Conservation (phyloP, 2,329 filamentous ascomycete species). For the Fusarium tupiense region DNA sequence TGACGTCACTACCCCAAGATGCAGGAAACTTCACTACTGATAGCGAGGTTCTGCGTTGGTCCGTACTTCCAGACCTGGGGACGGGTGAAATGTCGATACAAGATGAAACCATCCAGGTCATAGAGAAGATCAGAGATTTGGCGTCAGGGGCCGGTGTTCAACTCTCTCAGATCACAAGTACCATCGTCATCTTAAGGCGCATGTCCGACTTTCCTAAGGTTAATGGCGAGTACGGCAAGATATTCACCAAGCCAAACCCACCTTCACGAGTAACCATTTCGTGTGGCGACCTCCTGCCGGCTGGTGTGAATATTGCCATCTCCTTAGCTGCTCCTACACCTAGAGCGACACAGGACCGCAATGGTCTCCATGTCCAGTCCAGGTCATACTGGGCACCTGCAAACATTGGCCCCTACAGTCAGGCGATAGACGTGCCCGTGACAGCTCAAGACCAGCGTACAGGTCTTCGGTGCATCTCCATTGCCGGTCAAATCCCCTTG, state of each 20-base stretch:
- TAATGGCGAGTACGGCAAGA: conserved; percentile 78
- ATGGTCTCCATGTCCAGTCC: conserved; percentile 87
- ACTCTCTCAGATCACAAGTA: conserved; percentile 59
- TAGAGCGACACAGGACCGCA: conserved; percentile 52
- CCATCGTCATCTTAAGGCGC: conserved; percentile 75
- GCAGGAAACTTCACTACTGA: conserved; percentile 26
- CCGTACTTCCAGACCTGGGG: conserved; percentile 47
- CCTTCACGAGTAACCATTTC: conserved; percentile 87
- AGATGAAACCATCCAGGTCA: conserved; percentile 59
- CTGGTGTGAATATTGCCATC: conserved; percentile 68
- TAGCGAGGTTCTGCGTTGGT: conserved; percentile 50
- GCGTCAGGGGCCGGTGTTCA: conserved; percentile 49
- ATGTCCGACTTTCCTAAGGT: conserved; percentile 83
- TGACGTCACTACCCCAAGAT: not conserved
- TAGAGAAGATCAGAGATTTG: conserved; percentile 55
- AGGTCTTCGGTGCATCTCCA: conserved; percentile 60
- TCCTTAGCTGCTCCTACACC: conserved; percentile 55
- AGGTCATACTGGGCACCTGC: conserved; percentile 97
- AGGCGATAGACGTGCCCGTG: conserved; percentile 72
- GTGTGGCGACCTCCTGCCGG: conserved; percentile 73
- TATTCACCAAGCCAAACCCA: conserved; percentile 83
- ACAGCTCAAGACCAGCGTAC: conserved; percentile 21
- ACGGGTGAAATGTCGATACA: conserved; percentile 49
- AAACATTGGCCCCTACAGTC: conserved; percentile 97
- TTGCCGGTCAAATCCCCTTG: conserved; percentile 93